Percentiles rank a stretch among this genome's conserved stretches.
These are phyloP conservation scores for Yueomyces sp. DNA, from an alignment of 1,139 yeast genomes.

Conservation along the genomic window DNA sequence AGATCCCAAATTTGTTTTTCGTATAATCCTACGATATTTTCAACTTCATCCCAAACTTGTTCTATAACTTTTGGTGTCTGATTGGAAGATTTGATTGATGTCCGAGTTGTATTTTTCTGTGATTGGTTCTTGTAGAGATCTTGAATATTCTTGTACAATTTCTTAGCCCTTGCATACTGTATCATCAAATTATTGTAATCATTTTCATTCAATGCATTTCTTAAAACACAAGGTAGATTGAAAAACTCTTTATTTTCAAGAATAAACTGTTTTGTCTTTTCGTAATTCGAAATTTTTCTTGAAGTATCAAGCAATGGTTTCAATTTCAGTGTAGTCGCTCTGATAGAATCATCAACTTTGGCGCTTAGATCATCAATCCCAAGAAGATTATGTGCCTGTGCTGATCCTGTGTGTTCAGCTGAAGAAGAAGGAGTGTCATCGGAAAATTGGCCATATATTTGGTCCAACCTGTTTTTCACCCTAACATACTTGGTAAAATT, in stretches of 20 bases:
- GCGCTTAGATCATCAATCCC: slow-evolving; percentile 31
- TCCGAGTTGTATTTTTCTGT: slow-evolving; percentile 3
- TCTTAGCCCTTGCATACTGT: slow-evolving; percentile 51
- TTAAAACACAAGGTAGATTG: slow-evolving; percentile 55
- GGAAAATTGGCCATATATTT: slow-evolving; percentile 38
- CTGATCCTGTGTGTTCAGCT: neutral
- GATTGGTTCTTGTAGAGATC: slow-evolving; percentile 7
- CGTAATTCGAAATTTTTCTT: slow-evolving; percentile 45
- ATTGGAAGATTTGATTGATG: neutral
- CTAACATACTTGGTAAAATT: slow-evolving; percentile 68
- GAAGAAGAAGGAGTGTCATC: neutral
- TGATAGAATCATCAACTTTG: slow-evolving; percentile 35
- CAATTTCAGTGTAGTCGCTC: slow-evolving; percentile 52
- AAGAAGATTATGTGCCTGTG: neutral
- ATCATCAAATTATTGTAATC: slow-evolving; percentile 63
- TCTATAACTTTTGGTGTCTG: slow-evolving; percentile 27
- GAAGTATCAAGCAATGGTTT: slow-evolving; percentile 66
- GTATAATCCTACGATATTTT: slow-evolving; percentile 49
- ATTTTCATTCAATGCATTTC: slow-evolving; percentile 38
- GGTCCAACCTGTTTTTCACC: slow-evolving; percentile 57
- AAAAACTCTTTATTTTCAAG: slow-evolving; percentile 52
- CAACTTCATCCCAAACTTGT: slow-evolving; percentile 58
- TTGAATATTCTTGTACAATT: slow-evolving; percentile 19
- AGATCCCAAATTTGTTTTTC: slow-evolving; percentile 51
- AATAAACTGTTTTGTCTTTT: slow-evolving; percentile 48